phyloP scores from a whole-genome alignment of 371 early-diverging fungal species.

The Mortierella sp. region DNA sequence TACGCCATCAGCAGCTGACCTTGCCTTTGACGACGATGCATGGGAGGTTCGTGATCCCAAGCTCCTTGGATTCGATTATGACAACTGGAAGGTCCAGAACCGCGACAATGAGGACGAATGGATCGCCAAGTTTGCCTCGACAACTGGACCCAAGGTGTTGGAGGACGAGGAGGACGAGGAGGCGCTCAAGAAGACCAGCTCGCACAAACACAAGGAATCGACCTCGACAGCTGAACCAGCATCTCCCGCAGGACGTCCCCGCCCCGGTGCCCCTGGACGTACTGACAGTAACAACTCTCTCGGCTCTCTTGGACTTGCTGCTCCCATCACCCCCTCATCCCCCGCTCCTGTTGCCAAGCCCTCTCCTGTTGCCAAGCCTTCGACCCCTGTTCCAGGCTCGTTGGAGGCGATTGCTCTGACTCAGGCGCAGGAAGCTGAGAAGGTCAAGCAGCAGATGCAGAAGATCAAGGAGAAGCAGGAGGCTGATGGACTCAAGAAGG shows the following conservation, averaged over 20 bases:
- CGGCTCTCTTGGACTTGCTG: conserved; percentile 30
- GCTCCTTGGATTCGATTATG: conserved; percentile 53
- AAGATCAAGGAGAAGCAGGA: conserved; percentile 51
- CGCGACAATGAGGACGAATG: conserved; percentile 58
- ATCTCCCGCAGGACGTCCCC: conserved; percentile 46
- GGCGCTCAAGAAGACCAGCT: conserved; percentile 51
- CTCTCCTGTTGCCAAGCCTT: conserved; percentile 30
- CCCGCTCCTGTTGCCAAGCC: conserved; percentile 29
- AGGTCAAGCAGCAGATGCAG: conserved; percentile 51
- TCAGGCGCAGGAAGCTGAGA: conserved; percentile 52
- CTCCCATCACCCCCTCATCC: conserved; percentile 39
- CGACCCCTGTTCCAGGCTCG: conserved; percentile 44
- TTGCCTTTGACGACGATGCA: conserved; percentile 71
- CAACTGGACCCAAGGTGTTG: conserved; percentile 40
- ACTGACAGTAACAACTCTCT: conserved; percentile 50
- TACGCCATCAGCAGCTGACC: conserved; percentile 48
- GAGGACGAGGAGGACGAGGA: conserved; percentile 49
- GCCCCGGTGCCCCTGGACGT: conserved; percentile 49
- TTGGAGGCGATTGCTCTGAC: conserved; percentile 42
- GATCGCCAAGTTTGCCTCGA: conserved; percentile 52
- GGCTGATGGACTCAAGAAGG: conserved; percentile 42
- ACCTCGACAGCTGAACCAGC: conserved; percentile 21
- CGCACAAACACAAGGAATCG: conserved; percentile 44
- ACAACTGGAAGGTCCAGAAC: conserved; percentile 59
- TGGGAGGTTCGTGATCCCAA: conserved; percentile 65